Evolutionary conservation across 1,139 yeast genomes (phyloP).

Genomic region (Sugiyamaella grinbergsii): DNA sequence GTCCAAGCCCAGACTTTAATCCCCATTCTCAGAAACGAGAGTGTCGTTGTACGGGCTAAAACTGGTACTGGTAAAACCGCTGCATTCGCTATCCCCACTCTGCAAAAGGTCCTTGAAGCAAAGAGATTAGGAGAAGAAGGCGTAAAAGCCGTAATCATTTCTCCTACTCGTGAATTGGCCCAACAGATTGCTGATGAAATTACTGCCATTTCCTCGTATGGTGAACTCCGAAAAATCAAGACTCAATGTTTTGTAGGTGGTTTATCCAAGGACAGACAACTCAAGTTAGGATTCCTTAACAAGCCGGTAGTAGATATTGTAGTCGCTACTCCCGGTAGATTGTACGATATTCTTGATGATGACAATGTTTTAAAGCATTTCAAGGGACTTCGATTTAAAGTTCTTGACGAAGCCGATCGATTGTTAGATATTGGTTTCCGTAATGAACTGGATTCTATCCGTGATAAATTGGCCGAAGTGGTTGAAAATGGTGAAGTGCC

Average conservation of each 20-base stretch:
- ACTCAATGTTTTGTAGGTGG: constrained; percentile 56
- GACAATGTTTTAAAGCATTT: constrained; percentile 54
- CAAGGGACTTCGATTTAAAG: constrained; percentile 58
- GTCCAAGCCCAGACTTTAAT: constrained; percentile 76
- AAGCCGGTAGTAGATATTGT: constrained; percentile 53
- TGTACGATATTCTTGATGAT: constrained; percentile 57
- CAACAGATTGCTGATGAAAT: constrained; percentile 74
- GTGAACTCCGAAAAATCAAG: constrained; percentile 41
- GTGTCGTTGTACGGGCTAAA: constrained; percentile 84
- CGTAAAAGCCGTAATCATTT: constrained; percentile 62
- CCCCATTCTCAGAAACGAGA: constrained; percentile 59
- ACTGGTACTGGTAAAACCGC: constrained; percentile 96
- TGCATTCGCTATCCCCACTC: constrained; percentile 79
- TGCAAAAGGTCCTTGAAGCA: constrained; percentile 56
- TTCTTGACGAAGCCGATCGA: constrained; percentile 89
- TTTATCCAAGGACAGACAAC: constrained; percentile 46
- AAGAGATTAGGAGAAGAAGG: constrained; percentile 39
- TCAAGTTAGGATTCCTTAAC: constrained; percentile 40
- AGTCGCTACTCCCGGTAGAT: constrained; percentile 91
- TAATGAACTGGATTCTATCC: constrained; percentile 59
- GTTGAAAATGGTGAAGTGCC: constrained; percentile 48
- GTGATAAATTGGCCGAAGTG: constrained; percentile 48
- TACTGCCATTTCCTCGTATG: constrained; percentile 45
- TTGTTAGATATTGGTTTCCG: constrained; percentile 76
- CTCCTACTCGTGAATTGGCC: constrained; percentile 94